phyloP scores from a whole-genome alignment of 192 early-diverging fungal species.

The Allomyces macrogynus region DNA sequence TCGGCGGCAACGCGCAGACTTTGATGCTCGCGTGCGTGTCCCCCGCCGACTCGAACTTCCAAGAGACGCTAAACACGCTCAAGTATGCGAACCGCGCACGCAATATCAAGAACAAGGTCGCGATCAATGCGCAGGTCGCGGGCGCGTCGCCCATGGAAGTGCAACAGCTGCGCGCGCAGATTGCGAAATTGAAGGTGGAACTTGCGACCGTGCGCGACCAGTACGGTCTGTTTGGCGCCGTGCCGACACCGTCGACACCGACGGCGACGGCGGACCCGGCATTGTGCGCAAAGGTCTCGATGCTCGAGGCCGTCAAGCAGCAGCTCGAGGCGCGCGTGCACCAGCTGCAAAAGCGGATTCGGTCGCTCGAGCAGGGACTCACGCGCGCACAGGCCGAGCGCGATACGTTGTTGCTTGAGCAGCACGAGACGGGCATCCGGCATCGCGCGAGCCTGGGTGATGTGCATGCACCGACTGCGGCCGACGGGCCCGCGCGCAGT shows the following conservation, averaged over 20 bases:
- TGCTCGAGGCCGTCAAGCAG: too few species aligned
- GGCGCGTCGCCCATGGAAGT: conserved; percentile 21
- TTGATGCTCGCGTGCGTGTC: conserved; percentile 91
- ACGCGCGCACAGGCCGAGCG: conserved; percentile 22
- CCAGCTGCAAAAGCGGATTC: conserved; percentile 24
- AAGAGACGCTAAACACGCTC: conserved; percentile 86
- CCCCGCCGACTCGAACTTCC: conserved; percentile 61
- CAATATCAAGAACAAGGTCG: conserved; percentile 81
- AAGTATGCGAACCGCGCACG: conserved; percentile 89
- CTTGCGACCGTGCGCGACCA: conserved; percentile 15
- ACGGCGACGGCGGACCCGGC: conserved; percentile 4
- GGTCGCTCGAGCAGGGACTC: conserved; percentile 15
- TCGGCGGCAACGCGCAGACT: conserved; percentile 86
- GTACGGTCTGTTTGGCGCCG: conserved; percentile 1
- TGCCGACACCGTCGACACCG: background rate
- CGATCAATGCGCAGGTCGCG: conserved; percentile 52
- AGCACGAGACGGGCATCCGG: conserved; percentile 3
- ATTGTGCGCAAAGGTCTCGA: too few species aligned
- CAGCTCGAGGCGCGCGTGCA: too few species aligned
- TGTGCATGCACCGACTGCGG: too few species aligned
- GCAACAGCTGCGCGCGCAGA: conserved; percentile 27
- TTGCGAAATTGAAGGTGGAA: conserved; percentile 27
- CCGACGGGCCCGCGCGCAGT: too few species aligned
- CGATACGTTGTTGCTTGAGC: conserved; percentile 27
- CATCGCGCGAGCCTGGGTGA: too few species aligned